These are phyloP conservation scores for Lavandula angustifolia DNA, from an alignment of 257 asterid genomes.

Conservation along the genomic window DNA sequence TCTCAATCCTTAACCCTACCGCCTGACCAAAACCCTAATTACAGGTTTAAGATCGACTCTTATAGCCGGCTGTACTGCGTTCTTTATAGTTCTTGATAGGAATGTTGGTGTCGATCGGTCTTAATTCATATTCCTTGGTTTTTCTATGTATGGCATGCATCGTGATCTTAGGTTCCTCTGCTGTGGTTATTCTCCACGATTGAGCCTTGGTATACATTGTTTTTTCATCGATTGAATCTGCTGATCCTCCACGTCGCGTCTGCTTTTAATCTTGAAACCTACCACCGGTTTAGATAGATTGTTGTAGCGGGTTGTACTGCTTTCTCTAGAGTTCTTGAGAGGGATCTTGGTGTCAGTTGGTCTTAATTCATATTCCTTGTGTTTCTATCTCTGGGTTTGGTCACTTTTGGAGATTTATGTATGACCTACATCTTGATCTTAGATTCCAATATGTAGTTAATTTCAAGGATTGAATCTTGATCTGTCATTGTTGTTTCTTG, in stretches of 20 bases:
- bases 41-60: conserved; percentile 53
- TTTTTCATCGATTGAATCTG: conserved; percentile 30
- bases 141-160: no score
- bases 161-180: no score
- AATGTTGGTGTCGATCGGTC: conserved; percentile 19
- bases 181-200: not conserved
- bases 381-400: not conserved
- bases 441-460: not conserved
- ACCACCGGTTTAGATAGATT: conserved; percentile 54
- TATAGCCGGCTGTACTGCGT: not conserved
- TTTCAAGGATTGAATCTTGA: not conserved
- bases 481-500: not conserved
- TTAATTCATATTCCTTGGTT: not conserved
- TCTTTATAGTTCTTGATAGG: conserved; percentile 1
- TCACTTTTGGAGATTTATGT: conserved; percentile 2
- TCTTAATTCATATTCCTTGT: not conserved
- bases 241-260: conserved; percentile 83
- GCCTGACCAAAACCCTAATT: conserved; percentile 80
- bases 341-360: conserved; percentile 14
- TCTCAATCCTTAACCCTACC: conserved; percentile 64
- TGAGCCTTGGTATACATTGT: not conserved
- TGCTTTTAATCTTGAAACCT: conserved; percentile 66
- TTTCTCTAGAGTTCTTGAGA: no score
- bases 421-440: not conserved
- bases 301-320: no score